Evolutionary conservation across 139 green algal species (phyloP), one percentile per base, ranked within the genome.

Genomic region (Volvox africanus): DNA sequence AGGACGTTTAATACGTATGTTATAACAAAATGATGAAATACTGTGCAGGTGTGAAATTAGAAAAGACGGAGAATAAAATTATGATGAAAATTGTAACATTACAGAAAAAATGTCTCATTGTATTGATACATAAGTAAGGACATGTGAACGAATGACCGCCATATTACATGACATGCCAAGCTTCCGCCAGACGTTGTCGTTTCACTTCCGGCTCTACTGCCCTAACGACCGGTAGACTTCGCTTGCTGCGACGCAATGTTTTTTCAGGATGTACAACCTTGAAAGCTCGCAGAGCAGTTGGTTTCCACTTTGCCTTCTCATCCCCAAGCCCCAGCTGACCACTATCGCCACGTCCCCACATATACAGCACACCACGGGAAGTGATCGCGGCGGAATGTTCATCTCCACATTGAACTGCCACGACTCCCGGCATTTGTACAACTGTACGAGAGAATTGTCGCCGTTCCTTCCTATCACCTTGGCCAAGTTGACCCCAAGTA

Each of bases 311-410:
- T 76, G 68, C 94, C 24, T 89, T 92, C 69, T 93, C 88, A 89
- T 98, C 93, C 9, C 94, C 94, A 55, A 96, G 84, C 32, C 97
- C 97, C 65, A 99, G 95, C 93, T 98, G 96, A 13, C 96, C 95
- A 71, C 92, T 95, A 92, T 98, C 96, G 21, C 93, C 96, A 82
- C 96, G 92, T 80, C 97, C 97, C 97, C 97, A 99, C 35, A 96
- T 30, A 80, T 95, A 98, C 22, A 99, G 82, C 17, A 92, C 65
- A 11, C 96, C 95, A 69, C 75, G 68, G 9, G 82, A 14, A n/a
- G 91, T 91, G 9, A 98, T 93, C 2, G 96, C 97, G 6, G 85
- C 94, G 28, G 91, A 94, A 93, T 97, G 95, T 75, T 96, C 91
- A 37, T 97, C 95, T 19, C 97, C 97, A 28, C 94, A 91, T 69